These are phyloP conservation scores for Fusarium guadeloupense DNA, from an alignment of 2,329 filamentous ascomycete genomes.

Conservation along the genomic window DNA sequence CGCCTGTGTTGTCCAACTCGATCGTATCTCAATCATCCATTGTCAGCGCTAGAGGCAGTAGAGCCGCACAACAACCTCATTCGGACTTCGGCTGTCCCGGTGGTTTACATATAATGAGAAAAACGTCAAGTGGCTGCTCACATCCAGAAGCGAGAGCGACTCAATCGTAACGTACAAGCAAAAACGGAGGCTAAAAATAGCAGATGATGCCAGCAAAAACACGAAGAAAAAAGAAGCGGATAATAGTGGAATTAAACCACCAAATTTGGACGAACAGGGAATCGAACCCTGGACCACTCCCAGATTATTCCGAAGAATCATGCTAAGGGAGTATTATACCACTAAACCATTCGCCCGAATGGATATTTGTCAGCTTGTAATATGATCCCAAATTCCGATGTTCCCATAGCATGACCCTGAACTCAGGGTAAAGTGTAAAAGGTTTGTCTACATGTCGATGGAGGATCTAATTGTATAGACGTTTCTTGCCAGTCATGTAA, in stretches of 20 bases:
- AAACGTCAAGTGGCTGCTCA: background rate
- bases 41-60: background rate
- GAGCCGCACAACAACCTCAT: background rate
- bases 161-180: too few species aligned
- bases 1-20: too few species aligned
- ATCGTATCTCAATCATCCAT: background rate
- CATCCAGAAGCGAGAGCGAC: background rate
- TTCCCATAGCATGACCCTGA: too few species aligned
- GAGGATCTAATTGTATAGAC: too few species aligned
- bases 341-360: conserved; percentile 22
- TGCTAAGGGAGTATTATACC: conserved; percentile 33
- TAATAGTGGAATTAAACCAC: conserved; percentile 19
- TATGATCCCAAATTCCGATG: too few species aligned
- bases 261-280: conserved; percentile 28
- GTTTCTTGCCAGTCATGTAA: too few species aligned
- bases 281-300: conserved; percentile 35
- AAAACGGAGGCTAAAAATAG: background rate
- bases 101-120: background rate
- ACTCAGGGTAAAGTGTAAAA: too few species aligned
- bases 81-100: conserved; percentile 2
- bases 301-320: background rate
- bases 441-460: too few species aligned
- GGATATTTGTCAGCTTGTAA: conserved; percentile 6
- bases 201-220: background rate
- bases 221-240: conserved; percentile 3